Percentiles rank a stretch among this genome's conserved stretches.
Evolutionary conservation across 768 basidiomycete species (phyloP).

Genomic region (Clathrus columnatus): DNA sequence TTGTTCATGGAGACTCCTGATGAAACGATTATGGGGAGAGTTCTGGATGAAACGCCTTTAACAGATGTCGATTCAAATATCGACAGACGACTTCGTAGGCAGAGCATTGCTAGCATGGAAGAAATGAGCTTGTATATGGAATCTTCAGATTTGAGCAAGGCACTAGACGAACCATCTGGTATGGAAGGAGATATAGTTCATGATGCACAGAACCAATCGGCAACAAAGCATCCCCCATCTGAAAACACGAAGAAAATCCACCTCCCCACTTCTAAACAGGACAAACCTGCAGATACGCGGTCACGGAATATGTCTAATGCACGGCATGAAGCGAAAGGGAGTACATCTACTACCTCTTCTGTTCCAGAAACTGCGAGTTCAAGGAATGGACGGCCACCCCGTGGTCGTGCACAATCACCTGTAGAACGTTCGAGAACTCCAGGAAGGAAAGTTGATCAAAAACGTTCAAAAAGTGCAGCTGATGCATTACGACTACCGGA

Average conservation of each 20-base stretch:
- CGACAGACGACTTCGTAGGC: conserved; percentile 35
- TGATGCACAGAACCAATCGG: too few relatives aligned
- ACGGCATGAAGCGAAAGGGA: background rate
- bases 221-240: background rate
- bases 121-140: conserved; percentile 65
- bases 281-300: background rate
- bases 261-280: background rate
- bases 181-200: too few relatives aligned
- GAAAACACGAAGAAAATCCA: background rate
- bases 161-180: too few relatives aligned
- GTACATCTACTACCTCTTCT: background rate
- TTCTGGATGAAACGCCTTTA: conserved; percentile 66
- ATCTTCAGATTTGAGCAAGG: too few relatives aligned
- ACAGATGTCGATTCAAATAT: conserved; percentile 55
- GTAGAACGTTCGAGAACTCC: background rate
- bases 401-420: conserved; percentile 6
- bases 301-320: background rate
- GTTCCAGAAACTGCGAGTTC: background rate
- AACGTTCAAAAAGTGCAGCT: conserved; percentile 5
- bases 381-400: background rate
- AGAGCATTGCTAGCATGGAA: conserved; percentile 40
- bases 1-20: conserved; percentile 58
- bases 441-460: conserved; percentile 3
- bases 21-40: conserved; percentile 38
- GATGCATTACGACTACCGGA: background rate